Evolutionary conservation across 2,329 filamentous ascomycete genomes (phyloP), one percentile per base, ranked within the genome.

Genomic region (Fusarium humuli): DNA sequence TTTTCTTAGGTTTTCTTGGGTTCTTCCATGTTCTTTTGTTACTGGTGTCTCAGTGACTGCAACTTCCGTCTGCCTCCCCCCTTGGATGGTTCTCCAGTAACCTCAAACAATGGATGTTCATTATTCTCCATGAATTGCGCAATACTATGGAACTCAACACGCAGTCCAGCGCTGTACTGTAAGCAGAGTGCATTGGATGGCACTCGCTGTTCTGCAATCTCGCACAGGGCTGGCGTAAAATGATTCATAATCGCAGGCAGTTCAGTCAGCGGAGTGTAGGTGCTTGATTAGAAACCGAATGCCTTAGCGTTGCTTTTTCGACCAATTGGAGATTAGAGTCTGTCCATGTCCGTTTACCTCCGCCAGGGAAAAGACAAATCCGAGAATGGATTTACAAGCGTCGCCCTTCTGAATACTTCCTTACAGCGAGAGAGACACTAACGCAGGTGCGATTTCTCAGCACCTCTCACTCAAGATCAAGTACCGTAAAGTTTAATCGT

Each of bases 211-310:
- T 11, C 34, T 34, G 44, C 54, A 73, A 59, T 71, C 60, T 71
- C 67, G 34, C 70, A 72, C 70, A 73, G 41, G 70, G 67, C 41
- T 71, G 57, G 54, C 63, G 57, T 57, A 57, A 41, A 57, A 55
- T 70, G 69, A 72, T 72, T 72, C 69, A 72, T 72, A 72, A 72
- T 72, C 69, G 58, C 23, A 59, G 64, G 53, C 57, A 50, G 65
- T 52, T 68, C 67, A 49, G 68, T 65, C 63, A 68, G 45, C 30
- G 34, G 34, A 37, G 34, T 47, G 58, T 54, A 23, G 34, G 67
- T 57, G 53, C 47, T 67, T 72, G 69, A 70, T 71, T 71, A 72
- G 69, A 69, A 72, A 71, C 65, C 66, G 20, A 22, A 29, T 58
- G 53, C 46, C 57, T 58, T 71, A 62, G 68, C 49, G 60, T 48